Percentiles rank a stretch among this genome's conserved stretches.
phyloP scores from a whole-genome alignment of 2,329 filamentous ascomycete genomes.

The Fusarium duplospermum region DNA sequence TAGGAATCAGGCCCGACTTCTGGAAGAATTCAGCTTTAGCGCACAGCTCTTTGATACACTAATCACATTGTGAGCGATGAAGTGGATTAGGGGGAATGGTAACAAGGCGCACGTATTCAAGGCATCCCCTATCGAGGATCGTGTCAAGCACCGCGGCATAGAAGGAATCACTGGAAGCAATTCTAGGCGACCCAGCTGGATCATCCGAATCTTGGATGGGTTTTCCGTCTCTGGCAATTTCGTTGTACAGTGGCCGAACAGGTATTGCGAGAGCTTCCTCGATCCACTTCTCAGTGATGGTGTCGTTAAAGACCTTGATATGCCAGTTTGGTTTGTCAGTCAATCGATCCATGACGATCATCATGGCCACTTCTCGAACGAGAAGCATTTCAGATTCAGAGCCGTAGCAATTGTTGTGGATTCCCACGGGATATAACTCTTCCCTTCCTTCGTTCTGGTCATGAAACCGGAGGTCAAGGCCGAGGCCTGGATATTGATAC shows the following conservation, averaged over 20 bases:
- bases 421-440: neutral
- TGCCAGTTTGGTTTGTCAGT: constrained; percentile 45
- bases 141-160: neutral
- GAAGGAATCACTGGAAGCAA: neutral
- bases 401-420: neutral
- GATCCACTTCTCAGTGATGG: constrained; percentile 15
- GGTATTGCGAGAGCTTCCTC: constrained; percentile 29
- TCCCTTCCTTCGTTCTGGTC: fast-evolving
- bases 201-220: neutral
- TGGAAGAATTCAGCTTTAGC: constrained; percentile 59
- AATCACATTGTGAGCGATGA: neutral
- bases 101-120: constrained; percentile 26
- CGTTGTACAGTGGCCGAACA: constrained; percentile 1
- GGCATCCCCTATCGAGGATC: constrained; percentile 25
- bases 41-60: constrained; percentile 54
- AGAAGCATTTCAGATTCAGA: constrained; percentile 9
- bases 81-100: neutral
- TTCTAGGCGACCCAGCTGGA: neutral
- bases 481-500: constrained; percentile 17
- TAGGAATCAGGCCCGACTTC: constrained; percentile 50
- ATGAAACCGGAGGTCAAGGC: neutral
- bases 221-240: neutral
- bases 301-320: constrained; percentile 34
- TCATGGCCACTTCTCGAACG: constrained; percentile 39
- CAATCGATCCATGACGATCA: constrained; percentile 42